Evolutionary conservation across 2,329 filamentous ascomycete genomes (phyloP).

Genomic region (Fusarium setosum): DNA sequence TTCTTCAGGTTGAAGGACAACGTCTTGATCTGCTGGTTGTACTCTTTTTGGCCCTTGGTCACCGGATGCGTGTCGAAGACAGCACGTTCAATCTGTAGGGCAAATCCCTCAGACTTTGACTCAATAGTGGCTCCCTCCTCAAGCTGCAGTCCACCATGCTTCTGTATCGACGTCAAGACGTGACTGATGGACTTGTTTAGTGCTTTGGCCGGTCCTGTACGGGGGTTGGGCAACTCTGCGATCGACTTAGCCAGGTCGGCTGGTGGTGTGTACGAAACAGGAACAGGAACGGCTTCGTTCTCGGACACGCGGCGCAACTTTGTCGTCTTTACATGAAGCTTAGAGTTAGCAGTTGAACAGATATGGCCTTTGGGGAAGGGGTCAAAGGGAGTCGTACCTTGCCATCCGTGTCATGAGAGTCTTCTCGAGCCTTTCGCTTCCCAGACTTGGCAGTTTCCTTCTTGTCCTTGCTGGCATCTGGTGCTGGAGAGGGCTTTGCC

Average conservation of each 20-base stretch:
- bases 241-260: constrained; percentile 63
- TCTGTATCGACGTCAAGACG: constrained; percentile 74
- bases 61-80: constrained; percentile 67
- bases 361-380: background rate
- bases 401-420: constrained; percentile 62
- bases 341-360: constrained; percentile 13
- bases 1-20: constrained; percentile 90
- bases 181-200: constrained; percentile 77
- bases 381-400: constrained; percentile 55
- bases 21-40: constrained; percentile 75
- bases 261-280: constrained; percentile 59
- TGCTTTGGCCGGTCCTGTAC: constrained; percentile 76
- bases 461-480: constrained; percentile 59
- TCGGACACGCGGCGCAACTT: constrained; percentile 67
- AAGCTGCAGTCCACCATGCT: constrained; percentile 71
- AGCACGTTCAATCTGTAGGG: constrained; percentile 83
- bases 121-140: constrained; percentile 73
- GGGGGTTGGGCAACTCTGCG: constrained; percentile 67
- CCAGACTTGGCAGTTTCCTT: constrained; percentile 58
- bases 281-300: constrained; percentile 48
- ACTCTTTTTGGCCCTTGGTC: constrained; percentile 59
- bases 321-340: constrained; percentile 47
- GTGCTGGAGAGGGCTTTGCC: constrained; percentile 54
- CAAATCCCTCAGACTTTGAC: constrained; percentile 74
- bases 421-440: constrained; percentile 70